These are phyloP conservation scores for Colletotrichum sidae DNA, from an alignment of 2,329 filamentous ascomycete species.

Conservation along the genomic window DNA sequence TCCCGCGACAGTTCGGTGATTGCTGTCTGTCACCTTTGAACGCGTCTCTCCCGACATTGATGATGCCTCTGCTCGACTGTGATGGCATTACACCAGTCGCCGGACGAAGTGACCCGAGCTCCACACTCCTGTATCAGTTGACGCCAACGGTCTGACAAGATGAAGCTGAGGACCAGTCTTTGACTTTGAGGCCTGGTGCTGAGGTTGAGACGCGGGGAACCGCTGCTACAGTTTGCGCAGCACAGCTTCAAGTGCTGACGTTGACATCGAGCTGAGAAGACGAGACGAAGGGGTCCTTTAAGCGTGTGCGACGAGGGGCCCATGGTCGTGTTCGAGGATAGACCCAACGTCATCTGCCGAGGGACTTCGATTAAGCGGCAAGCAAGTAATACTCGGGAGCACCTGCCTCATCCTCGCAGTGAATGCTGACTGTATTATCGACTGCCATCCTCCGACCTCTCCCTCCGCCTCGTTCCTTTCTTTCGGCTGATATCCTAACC, in stretches of 20 bases:
- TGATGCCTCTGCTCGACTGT: no score
- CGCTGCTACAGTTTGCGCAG: constrained; percentile 14
- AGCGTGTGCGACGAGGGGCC: constrained; percentile 25
- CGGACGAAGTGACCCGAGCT: constrained; percentile 3
- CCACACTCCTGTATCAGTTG: constrained; percentile 16
- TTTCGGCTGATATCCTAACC: no score
- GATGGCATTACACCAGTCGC: no score
- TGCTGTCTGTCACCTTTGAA: not conserved
- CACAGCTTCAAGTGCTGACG: constrained; percentile 24
- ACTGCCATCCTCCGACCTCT: no score
- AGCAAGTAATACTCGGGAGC: constrained; percentile 3
- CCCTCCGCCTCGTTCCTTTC: no score
- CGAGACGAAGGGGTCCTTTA: constrained; percentile 13
- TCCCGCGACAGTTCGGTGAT: not conserved
- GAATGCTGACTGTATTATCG: not conserved
- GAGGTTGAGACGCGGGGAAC: constrained; percentile 28
- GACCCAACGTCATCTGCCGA: no score
- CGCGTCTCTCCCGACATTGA: not conserved
- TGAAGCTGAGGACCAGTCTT: constrained; percentile 9
- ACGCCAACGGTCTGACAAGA: constrained; percentile 16
- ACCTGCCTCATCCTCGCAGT: not conserved
- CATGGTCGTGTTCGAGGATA: not conserved
- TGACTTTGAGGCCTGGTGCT: constrained; percentile 25
- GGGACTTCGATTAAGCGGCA: no score
- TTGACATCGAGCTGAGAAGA: constrained; percentile 16